Conservation (phyloP, 805 yeast genomes). For the Barnettozyma sucrosica region DNA sequence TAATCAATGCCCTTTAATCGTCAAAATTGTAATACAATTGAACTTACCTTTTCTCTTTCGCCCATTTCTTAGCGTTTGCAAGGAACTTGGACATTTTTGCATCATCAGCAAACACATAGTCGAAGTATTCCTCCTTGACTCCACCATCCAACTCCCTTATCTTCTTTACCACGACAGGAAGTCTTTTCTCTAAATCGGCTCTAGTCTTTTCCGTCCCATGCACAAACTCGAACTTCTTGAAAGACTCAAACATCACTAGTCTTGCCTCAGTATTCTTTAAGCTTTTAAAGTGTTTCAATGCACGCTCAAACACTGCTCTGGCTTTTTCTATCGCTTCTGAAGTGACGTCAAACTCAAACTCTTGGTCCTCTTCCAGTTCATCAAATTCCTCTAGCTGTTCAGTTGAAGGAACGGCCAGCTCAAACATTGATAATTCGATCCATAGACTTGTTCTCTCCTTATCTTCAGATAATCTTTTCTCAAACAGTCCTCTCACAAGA, state of each 20-base stretch:
- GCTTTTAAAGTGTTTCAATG: slow-evolving; percentile 39
- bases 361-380: slow-evolving; percentile 30
- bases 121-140: slow-evolving; percentile 47
- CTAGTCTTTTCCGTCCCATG: slow-evolving; percentile 48
- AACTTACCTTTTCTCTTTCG: slow-evolving; percentile 21
- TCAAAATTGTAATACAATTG: background rate
- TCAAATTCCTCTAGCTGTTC: slow-evolving; percentile 39
- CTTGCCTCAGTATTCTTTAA: slow-evolving; percentile 37
- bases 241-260: slow-evolving; percentile 50
- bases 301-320: slow-evolving; percentile 52
- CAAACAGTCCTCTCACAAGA: slow-evolving; percentile 47
- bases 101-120: slow-evolving; percentile 66
- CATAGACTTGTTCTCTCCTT: slow-evolving; percentile 39
- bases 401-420: slow-evolving; percentile 55
- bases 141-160: slow-evolving; percentile 38
- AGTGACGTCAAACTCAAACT: slow-evolving; percentile 44
- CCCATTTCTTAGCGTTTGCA: slow-evolving; percentile 47
- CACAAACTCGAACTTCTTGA: slow-evolving; percentile 54
- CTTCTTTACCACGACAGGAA: slow-evolving; percentile 50
- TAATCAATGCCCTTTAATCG: background rate
- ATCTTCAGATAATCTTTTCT: slow-evolving; percentile 31
- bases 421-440: slow-evolving; percentile 68
- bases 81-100: slow-evolving; percentile 34
- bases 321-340: slow-evolving; percentile 46
- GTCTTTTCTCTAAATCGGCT: slow-evolving; percentile 34